Percentiles rank a stretch among this genome's conserved stretches.
These are phyloP conservation scores for Ceratobasidium sp. DNA, from an alignment of 1,284 basidiomycete genomes.

Conservation along the genomic window DNA sequence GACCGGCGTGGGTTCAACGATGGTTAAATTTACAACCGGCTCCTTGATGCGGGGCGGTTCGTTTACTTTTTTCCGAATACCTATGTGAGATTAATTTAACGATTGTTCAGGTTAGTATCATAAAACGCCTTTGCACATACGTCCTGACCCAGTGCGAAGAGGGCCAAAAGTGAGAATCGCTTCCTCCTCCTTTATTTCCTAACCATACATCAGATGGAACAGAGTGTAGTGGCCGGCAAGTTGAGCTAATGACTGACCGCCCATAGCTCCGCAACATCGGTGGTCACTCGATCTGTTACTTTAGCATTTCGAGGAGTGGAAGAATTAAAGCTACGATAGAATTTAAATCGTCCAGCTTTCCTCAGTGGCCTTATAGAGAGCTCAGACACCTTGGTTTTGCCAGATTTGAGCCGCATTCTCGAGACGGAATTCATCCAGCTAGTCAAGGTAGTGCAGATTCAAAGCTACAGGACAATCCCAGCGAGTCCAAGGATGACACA, in stretches of 20 bases:
- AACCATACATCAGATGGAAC: not conserved
- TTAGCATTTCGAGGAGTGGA: not conserved
- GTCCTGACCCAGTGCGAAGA: no score
- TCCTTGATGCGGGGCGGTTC: not conserved
- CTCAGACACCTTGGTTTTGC: not conserved
- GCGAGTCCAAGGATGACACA: not conserved
- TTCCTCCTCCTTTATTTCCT: conserved; percentile 42
- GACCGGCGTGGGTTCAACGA: not conserved
- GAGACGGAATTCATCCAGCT: conserved; percentile 39
- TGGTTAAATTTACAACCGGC: not conserved
- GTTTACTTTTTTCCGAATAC: not conserved
- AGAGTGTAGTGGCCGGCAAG: not conserved
- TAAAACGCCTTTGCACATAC: no score
- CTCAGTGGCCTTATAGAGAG: not conserved
- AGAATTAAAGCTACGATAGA: not conserved
- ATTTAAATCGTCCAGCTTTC: not conserved
- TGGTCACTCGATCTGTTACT: not conserved
- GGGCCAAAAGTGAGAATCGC: not conserved
- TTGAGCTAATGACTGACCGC: conserved; percentile 3
- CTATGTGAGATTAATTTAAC: no score
- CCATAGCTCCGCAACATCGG: conserved; percentile 28
- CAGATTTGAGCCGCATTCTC: conserved; percentile 17
- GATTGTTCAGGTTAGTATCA: no score
- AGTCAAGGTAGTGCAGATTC: no score
- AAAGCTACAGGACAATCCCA: not conserved